Evolutionary conservation across 371 early-diverging fungal species (phyloP).

Genomic region (Mucor racemosus): DNA sequence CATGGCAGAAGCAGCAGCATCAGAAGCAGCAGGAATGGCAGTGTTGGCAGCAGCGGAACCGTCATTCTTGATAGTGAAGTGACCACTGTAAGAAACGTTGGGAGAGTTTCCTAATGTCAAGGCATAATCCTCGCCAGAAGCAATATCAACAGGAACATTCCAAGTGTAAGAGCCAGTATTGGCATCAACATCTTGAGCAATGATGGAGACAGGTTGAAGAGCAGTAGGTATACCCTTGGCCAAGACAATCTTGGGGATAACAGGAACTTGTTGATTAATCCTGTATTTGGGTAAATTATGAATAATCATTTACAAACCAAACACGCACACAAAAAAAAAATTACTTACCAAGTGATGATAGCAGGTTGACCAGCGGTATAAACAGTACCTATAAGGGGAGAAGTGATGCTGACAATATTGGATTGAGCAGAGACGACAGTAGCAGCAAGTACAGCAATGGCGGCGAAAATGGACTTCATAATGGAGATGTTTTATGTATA

Average conservation of each 20-base stretch:
- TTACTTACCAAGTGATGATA: slow-evolving; percentile 38
- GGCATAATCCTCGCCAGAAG: slow-evolving; percentile 28
- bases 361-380: slow-evolving; percentile 42
- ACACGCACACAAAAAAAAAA: slow-evolving; percentile 12
- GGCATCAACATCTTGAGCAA: slow-evolving; percentile 24
- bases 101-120: slow-evolving; percentile 31
- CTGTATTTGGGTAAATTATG: neutral
- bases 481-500: neutral
- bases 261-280: slow-evolving; percentile 18
- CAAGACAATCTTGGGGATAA: slow-evolving; percentile 32
- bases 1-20: neutral
- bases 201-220: slow-evolving; percentile 19
- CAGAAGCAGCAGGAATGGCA: slow-evolving; percentile 5
- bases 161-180: slow-evolving; percentile 21
- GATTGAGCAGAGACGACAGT: slow-evolving; percentile 35
- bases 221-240: slow-evolving; percentile 20
- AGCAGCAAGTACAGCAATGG: slow-evolving; percentile 35
- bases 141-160: slow-evolving; percentile 26
- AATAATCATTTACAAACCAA: neutral
- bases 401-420: slow-evolving; percentile 38
- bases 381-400: slow-evolving; percentile 38
- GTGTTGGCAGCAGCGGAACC: slow-evolving; percentile 10
- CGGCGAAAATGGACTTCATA: slow-evolving; percentile 35
- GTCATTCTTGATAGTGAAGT: slow-evolving; percentile 25
- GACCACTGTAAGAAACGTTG: slow-evolving; percentile 32